A percentile compares a stretch with the other conserved stretches of the same genome.
Evolutionary conservation across 139 green algal species (phyloP).

Genomic region (Tetradesmus obliquus): DNA sequence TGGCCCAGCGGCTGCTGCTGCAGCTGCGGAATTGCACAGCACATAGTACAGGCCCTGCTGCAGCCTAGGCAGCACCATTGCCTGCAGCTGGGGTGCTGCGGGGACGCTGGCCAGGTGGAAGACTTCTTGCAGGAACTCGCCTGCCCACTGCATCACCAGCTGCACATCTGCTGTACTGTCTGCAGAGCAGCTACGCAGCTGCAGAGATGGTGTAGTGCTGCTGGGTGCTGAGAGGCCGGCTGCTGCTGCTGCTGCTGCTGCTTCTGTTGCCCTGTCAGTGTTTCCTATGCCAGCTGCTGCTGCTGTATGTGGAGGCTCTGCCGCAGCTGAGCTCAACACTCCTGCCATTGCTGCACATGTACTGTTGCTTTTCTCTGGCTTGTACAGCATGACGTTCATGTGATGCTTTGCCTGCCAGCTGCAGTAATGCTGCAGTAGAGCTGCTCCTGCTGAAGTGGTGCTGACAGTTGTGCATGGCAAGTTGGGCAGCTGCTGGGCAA

Average conservation of each 20-base stretch:
- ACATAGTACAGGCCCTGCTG: constrained; percentile 12
- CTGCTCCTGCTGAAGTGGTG: background rate
- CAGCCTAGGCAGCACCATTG: background rate
- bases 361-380: background rate
- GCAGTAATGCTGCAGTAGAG: background rate
- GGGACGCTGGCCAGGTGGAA: background rate
- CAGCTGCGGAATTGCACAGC: background rate
- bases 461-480: background rate
- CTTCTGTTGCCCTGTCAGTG: background rate
- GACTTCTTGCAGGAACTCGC: background rate
- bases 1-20: background rate
- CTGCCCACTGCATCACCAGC: background rate
- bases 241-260: background rate
- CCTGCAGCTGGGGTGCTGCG: background rate
- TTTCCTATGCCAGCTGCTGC: background rate
- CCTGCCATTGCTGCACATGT: background rate
- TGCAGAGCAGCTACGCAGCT: background rate
- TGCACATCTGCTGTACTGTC: background rate
- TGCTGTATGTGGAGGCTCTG: background rate
- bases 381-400: background rate
- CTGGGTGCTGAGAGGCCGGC: background rate
- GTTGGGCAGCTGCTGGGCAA: background rate
- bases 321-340: background rate
- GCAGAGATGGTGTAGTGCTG: background rate
- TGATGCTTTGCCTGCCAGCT: background rate